These are phyloP conservation scores for Aspergillus tamarii DNA, from an alignment of 2,329 filamentous ascomycete species.

Conservation along the genomic window DNA sequence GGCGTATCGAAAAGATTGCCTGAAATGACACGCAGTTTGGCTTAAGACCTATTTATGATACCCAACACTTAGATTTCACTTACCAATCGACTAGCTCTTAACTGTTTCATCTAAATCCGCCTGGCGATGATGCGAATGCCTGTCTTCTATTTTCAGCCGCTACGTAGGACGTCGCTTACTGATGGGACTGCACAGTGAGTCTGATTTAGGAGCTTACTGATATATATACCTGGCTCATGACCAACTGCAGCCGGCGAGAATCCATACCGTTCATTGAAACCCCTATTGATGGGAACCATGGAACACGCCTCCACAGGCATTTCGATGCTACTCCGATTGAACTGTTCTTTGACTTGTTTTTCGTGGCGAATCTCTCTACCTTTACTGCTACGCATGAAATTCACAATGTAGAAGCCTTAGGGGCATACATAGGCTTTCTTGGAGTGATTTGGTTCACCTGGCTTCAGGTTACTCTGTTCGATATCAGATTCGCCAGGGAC, in stretches of 20 bases:
- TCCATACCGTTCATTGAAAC: slow-evolving; percentile 39
- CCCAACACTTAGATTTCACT: slow-evolving; percentile 14
- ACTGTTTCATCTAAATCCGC: slow-evolving; percentile 8
- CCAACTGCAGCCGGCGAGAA: slow-evolving; percentile 16
- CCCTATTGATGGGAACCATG: slow-evolving; percentile 34
- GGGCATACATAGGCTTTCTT: slow-evolving; percentile 58
- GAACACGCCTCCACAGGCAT: slow-evolving; percentile 43
- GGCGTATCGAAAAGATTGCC: background rate
- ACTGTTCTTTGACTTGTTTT: slow-evolving; percentile 64
- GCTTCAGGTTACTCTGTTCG: slow-evolving; percentile 66
- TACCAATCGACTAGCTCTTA: background rate
- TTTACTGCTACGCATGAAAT: slow-evolving; percentile 62
- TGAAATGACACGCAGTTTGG: slow-evolving; percentile 4
- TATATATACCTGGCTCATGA: slow-evolving; percentile 1
- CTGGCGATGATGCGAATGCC: slow-evolving; percentile 32
- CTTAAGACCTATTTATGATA: slow-evolving; percentile 17
- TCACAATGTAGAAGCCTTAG: slow-evolving; percentile 50
- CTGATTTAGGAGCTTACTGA: background rate
- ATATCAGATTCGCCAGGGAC: slow-evolving; percentile 68
- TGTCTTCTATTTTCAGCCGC: slow-evolving; percentile 35
- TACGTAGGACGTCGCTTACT: slow-evolving; percentile 20
- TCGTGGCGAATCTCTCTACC: slow-evolving; percentile 67
- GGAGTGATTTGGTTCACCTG: slow-evolving; percentile 70
- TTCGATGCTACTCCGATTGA: slow-evolving; percentile 59
- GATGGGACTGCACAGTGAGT: slow-evolving; percentile 29